Conservation (phyloP, 495 filamentous ascomycete genomes). For the Hyaloscypha bicolor region DNA sequence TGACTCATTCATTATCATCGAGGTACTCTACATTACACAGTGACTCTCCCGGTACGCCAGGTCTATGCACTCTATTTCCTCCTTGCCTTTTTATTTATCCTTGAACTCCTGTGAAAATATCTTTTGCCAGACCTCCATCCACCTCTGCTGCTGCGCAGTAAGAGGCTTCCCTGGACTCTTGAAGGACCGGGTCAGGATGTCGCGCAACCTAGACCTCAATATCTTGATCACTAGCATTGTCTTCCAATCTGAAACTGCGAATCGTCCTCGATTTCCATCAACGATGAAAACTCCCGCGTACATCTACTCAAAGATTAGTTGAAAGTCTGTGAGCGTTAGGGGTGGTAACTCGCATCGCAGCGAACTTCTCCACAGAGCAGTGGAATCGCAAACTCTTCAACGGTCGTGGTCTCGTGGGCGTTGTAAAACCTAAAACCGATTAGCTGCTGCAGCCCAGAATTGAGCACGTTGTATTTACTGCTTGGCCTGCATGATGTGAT, state of each 20-base stretch:
- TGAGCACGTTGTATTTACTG: constrained; percentile 46
- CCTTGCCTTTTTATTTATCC: constrained; percentile 26
- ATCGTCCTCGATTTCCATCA: constrained; percentile 85
- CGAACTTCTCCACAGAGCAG: constrained; percentile 86
- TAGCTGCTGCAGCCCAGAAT: not conserved
- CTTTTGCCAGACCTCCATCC: constrained; percentile 71
- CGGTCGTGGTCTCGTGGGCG: constrained; percentile 85
- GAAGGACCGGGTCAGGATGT: constrained; percentile 71
- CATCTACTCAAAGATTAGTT: constrained; percentile 50
- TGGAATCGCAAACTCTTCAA: constrained; percentile 78
- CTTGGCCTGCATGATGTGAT: constrained; percentile 94
- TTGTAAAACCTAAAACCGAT: constrained; percentile 63
- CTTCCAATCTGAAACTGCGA: constrained; percentile 87
- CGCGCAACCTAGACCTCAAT: constrained; percentile 66
- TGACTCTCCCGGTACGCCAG: constrained; percentile 1
- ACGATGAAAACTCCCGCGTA: constrained; percentile 84
- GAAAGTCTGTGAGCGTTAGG: constrained; percentile 16
- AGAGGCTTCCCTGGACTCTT: constrained; percentile 69
- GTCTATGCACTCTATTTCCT: constrained; percentile 16
- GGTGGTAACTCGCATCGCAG: constrained; percentile 56
- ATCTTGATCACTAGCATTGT: constrained; percentile 82
- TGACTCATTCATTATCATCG: not conserved
- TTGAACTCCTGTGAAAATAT: constrained; percentile 44
- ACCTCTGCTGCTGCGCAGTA: constrained; percentile 65
- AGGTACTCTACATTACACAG: not conserved